phyloP scores from a whole-genome alignment of 306 rosid species.

The Inga leiocalycina region DNA sequence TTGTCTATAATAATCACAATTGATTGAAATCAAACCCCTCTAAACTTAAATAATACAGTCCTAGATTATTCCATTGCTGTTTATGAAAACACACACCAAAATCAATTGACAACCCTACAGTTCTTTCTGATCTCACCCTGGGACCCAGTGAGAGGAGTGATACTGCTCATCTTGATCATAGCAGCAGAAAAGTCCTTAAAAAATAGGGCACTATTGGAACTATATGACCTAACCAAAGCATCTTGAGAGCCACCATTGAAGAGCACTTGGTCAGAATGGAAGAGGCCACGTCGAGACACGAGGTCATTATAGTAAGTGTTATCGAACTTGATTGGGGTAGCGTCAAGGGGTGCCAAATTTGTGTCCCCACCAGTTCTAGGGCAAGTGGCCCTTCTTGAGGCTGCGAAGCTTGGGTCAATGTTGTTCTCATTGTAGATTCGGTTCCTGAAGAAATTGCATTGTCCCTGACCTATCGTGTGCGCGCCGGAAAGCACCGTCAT shows the following conservation, averaged over 20 bases:
- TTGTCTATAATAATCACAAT: background rate
- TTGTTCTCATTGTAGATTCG: constrained; percentile 76
- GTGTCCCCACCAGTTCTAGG: constrained; percentile 56
- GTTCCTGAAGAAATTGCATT: constrained; percentile 55
- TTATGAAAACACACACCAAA: background rate
- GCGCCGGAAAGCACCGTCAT: constrained; percentile 74
- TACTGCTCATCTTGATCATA: constrained; percentile 66
- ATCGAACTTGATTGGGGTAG: constrained; percentile 46
- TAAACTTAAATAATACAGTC: background rate
- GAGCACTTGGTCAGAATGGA: constrained; percentile 79
- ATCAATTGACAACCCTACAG: constrained; percentile 63
- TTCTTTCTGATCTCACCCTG: constrained; percentile 67
- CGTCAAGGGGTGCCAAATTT: constrained; percentile 68
- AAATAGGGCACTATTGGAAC: constrained; percentile 37
- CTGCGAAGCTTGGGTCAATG: constrained; percentile 55
- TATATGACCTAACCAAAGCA: constrained; percentile 57
- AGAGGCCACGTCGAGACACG: constrained; percentile 55
- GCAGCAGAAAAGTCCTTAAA: constrained; percentile 64
- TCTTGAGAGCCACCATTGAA: constrained; percentile 64
- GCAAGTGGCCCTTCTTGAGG: constrained; percentile 45
- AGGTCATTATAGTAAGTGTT: constrained; percentile 61
- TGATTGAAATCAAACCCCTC: background rate
- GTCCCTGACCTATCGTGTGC: constrained; percentile 65
- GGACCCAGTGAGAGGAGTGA: constrained; percentile 68
- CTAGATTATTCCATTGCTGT: background rate